Evolutionary conservation across 2,329 filamentous ascomycete species (phyloP).

Genomic region (Claviceps capensis): DNA sequence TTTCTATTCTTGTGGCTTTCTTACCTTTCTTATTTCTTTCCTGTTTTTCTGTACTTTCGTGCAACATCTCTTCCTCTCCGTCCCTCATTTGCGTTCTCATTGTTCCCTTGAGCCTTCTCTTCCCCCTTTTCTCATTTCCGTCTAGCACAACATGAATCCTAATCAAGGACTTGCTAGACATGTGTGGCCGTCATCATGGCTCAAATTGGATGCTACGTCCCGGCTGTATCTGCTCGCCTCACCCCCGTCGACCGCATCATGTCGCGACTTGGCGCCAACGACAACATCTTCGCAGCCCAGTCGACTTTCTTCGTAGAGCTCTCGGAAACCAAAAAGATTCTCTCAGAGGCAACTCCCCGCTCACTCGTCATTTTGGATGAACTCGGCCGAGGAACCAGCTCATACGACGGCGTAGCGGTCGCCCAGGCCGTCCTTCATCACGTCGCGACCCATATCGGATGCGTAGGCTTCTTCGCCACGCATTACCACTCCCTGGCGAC

Average conservation of each 20-base stretch:
- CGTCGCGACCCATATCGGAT: constrained; percentile 82
- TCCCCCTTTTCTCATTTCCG: neutral
- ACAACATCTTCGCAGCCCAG: constrained; percentile 97
- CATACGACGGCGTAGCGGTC: constrained; percentile 92
- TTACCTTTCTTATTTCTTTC: neutral
- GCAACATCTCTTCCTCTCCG: neutral
- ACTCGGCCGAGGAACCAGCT: constrained; percentile 84
- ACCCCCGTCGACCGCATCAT: constrained; percentile 96
- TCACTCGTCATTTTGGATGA: constrained; percentile 96
- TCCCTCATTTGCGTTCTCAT: too few species aligned
- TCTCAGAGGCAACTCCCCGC: constrained; percentile 83
- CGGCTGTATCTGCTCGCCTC: constrained; percentile 65
- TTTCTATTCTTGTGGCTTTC: constrained; percentile 14
- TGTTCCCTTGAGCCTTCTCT: neutral
- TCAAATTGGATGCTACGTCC: constrained; percentile 87
- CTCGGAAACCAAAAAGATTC: constrained; percentile 94
- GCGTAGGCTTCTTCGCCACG: constrained; percentile 91
- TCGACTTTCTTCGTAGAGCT: constrained; percentile 98
- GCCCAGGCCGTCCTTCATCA: constrained; percentile 97
- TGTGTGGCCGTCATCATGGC: constrained; percentile 96
- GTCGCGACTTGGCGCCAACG: constrained; percentile 92
- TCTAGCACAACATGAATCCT: neutral
- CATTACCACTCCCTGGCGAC: constrained; percentile 91
- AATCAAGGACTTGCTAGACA: constrained; percentile 37
- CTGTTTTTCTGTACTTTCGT: neutral